Evolutionary conservation across 2,329 filamentous ascomycete genomes (phyloP), one percentile per base, ranked within the genome.

Genomic region (Ophiocordyceps australis): DNA sequence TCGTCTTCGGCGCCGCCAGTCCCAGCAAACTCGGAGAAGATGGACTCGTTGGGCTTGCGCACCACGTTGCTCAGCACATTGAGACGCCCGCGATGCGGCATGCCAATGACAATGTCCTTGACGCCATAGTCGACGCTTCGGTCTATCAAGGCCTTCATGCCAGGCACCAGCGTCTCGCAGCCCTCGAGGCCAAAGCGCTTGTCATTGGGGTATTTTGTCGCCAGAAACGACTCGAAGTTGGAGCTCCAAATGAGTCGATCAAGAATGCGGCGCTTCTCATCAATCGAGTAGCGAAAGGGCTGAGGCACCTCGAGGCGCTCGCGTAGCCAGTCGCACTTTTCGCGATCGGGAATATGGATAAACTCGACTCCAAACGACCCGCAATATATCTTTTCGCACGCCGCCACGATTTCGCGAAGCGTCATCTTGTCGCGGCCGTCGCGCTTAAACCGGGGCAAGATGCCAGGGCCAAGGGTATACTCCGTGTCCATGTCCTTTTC

Each of bases 91-190:
- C 89, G 83, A 55, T 98, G 89, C 38, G 89, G 89, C 89, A 98
- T 98, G 45, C 89, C 89, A 45, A 98, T 98, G 46, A 98, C 80
- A 42, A 98, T 95, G 47, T 98, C 89, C 65, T 95, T 95, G 46
- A 98, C 79, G 31, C 89, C 89, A 45, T 93, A 93, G 50, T 98
- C 89, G 40, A 98, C 89, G 47, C 85, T 94, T 46, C 89, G 80
- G 55, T 98, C 89, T 37, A 98, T 98, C 35, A 98, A 62, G 28
- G 89, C 89, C 65, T 98, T 98, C 89, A 98, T 98, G 52, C 89
- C 89, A 16, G 89, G 89, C 31, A 98, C 91, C 38, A 98, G 67
- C 30, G 82, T 86, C 56, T 98, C 89, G 46, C 85, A 92, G 48
- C 89, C 89, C 59, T 98, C 89, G 16, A 98, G 71, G 58, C 89